Base-by-base conservation (phyloP, 441 rosid genomes). In the Gossypium trilobum region DNA sequence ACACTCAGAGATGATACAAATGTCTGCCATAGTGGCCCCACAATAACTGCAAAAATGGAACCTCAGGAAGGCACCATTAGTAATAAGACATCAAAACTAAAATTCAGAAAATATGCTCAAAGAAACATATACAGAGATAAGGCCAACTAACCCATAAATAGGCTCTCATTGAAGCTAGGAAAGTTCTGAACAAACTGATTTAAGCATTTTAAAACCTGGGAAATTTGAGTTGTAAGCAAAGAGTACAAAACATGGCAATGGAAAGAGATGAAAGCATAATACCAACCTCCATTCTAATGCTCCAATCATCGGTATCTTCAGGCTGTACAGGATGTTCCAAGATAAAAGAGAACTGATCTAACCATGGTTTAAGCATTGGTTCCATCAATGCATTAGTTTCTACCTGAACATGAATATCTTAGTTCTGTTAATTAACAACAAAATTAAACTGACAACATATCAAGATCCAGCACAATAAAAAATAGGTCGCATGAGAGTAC, bases 281-380 rank as follows among this genome's bases (percentile, higher is more conserved):
- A 68, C 80, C 63, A 81, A 94, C 99, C 97, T 92, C 99, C 93
- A 84, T 87, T 86, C 95, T 89, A 77, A 90, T 31, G 80, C 87
- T 84, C 99, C 99, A 94, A 76, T 94, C 97, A 80, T 94, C 93
- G 50, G 97, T 97, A 86, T 90, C 92, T 85, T 92, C 97, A 72
- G 83, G 78, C 74, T 89, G 87, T 73, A 92, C 83, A 25, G 99
- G 97, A 77, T 80, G 87, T 76, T 83, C 84, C 78, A 94, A 79
- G 80, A 89, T 87, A 52, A 80, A 74, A 77, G 88, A 78, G 75
- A 89, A 92, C 76, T 83, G 87, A 71, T 82, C 87, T 89, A 90
- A 83, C 99, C 95, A 94, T 60, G 83, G 80, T 76, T 89, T 85
- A 68, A 89, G 82, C 86, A 90, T 81, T 48, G 95, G 86, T 52